Conservation (phyloP, 2,329 filamentous ascomycete genomes). For the Fusarium scirpi region DNA sequence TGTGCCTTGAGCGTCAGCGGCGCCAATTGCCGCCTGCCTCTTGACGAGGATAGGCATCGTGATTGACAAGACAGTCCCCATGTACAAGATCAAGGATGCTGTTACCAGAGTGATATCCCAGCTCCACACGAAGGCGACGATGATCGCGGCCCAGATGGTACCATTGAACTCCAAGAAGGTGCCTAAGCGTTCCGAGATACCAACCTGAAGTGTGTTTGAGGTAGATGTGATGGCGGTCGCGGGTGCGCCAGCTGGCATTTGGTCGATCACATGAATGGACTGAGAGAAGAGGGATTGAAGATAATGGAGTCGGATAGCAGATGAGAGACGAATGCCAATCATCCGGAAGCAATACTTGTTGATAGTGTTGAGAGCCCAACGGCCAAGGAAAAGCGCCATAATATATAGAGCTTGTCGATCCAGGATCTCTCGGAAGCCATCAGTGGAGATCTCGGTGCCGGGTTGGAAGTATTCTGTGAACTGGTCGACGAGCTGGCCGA, state of each 20-base stretch:
- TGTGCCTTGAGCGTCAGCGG: conserved; percentile 52
- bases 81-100: conserved; percentile 60
- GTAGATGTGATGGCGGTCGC: conserved; percentile 65
- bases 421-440: conserved; percentile 25
- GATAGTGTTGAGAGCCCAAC: conserved; percentile 41
- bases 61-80: conserved; percentile 49
- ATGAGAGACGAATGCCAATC: conserved; percentile 63
- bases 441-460: conserved; percentile 31
- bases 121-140: conserved; percentile 64
- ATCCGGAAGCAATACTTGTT: conserved; percentile 57
- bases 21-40: conserved; percentile 31
- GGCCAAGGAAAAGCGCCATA: conserved; percentile 42
- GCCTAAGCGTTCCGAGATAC: conserved; percentile 65
- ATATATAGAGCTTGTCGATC: conserved; percentile 45
- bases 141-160: conserved; percentile 58
- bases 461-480: conserved; percentile 46
- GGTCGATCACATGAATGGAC: conserved; percentile 62
- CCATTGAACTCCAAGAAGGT: conserved; percentile 58
- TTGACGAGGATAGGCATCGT: conserved; percentile 42
- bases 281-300: conserved; percentile 63
- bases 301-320: conserved; percentile 63
- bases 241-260: conserved; percentile 63
- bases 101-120: conserved; percentile 65
- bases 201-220: conserved; percentile 65
- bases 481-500: conserved; percentile 49